Evolutionary conservation across 2,329 filamentous ascomycete genomes (phyloP), one percentile per base, ranked within the genome.

Genomic region (Penicillium oxalicum): DNA sequence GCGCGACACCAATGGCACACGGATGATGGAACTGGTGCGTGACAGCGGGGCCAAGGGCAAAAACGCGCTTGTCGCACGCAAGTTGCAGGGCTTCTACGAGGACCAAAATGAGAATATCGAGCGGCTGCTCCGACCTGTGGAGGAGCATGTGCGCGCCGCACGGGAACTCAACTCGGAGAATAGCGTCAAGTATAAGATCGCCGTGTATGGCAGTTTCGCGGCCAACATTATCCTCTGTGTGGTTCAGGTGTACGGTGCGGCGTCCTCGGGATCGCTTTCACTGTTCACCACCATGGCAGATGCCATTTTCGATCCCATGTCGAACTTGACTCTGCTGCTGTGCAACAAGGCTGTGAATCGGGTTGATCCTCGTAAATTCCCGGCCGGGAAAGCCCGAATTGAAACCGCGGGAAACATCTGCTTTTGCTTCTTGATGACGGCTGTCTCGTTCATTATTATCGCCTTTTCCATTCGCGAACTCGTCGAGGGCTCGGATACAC

Each of bases 261-360:
- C 88, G 40, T 82, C 87, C 0, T 95, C 91, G 0, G 83, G 86
- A 40, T 96, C 90, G n/a, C 79, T 97, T 33, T 95, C 91, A 4
- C 82, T 98, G 40, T 96, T 97, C 74, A 96, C 93, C 12, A 98
- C 91, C 54, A 95, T 95, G 87, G 91, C 91, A 12, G 93, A 98
- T 70, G 84, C 91, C 44, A 78, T 97, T 56, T 97, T 97, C 71
- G 93, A 97, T 65, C 93, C 90, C 7, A 66, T 94, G 62, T 91
- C 87, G 62, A 96, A 95, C 63, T 68, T 96, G 45, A 91, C 88
- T 0, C 78, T 97, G 11, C 89, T 97, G 49, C 70, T 95, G 34
- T 89, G 86, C 52, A 86, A 91, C 68, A 88, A 91, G 43, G 91
- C 93, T 43, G 89, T 96, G 57, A 87, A 86, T 60, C 83, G 82